Base-by-base conservation (phyloP, 163 green algal species). In the Volvox carteri region DNA sequence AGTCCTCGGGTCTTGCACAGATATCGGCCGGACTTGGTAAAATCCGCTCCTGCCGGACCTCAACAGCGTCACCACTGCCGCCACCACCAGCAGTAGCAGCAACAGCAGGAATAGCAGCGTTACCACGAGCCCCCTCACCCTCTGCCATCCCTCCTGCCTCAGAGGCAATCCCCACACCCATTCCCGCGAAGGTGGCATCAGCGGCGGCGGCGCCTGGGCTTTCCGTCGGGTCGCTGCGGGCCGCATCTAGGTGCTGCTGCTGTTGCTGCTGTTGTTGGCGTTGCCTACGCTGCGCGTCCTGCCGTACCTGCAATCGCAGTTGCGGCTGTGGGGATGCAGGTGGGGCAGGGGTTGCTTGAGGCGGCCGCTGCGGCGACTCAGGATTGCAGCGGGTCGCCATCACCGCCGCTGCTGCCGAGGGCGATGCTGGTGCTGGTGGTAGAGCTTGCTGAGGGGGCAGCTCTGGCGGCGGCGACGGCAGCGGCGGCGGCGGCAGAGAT, bases 1-100 rank as follows among this genome's bases (percentile, higher is more conserved):
- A 86, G 2, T 85, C 84, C n/a, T 84, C 52, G 23, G 80, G 62
- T 30, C 19, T 28, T 0, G 5, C 14, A n/a, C 76, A 90, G 12
- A 79, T n/a, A 1, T 60, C 79, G 7, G 12, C n/a, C 8, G 68
- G 73, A 4, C 48, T 23, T 0, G 72, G 56, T 39, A 46, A 21
- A 19, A 41, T 25, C 39, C 37, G 70, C 16, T 4, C 48, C 23
- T 14, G 77, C 37, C 9, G n/a, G n/a, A n/a, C n/a, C n/a, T n/a
- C n/a, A n/a, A n/a, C n/a, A n/a, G n/a, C n/a, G 48, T 39, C 28
- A 30, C 28, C 44, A 7, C 28, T n/a, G 35, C n/a, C 74, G 44
- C 46, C 16, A 11, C 28, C 46, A 11, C 8, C 74, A 30, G 28
- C n/a, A n/a, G n/a, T n/a, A n/a, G n/a, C n/a, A n/a, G n/a, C n/a